Evolutionary conservation across 352 stramenopile genomes (phyloP), one percentile per base, ranked within the genome.

Genomic region (Globisporangium alternatum): DNA sequence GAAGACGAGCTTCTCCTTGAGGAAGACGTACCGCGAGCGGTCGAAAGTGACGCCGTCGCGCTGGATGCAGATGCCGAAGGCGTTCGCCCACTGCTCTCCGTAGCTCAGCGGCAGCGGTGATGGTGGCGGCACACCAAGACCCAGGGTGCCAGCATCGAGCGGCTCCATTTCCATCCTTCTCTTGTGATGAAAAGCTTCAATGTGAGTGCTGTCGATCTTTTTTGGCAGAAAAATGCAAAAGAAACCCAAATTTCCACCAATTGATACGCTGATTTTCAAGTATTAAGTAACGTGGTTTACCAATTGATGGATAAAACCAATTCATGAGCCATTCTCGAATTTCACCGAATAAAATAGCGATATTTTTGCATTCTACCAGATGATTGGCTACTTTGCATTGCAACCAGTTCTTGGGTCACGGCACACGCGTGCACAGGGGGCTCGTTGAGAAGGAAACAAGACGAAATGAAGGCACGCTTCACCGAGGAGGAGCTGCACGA

Each of bases 1-100:
- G 63, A 91, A 89, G 58, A 90, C 78, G 48, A 91, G 58, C 49
- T 78, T 69, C 57, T 83, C 67, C 67, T 89, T 88, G 53, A 91
- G 62, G 35, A 70, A 63, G 41, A 71, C 74, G 60, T 89, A 91
- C 15, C 83, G 80, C 57, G 65, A 39, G 19, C 83, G 75, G 57
- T 21, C 68, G 66, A 68, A 65, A 6, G 47, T 39, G 21, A 57
- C 28, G 31, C 55, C 19, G 43, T 57, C 39, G 70, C 71, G 30
- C 51, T 58, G 25, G 64, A 62, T 67, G 43, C 61, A 62, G 39
- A 82, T 44, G 7, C 74, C 74, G 22, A 80, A 66, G 7, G 67
- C 69, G 6, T 25, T 37, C 13, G 70, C 67, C 74, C 74, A 82
- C 37, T 65, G 37, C 70, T 79, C 69, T 19, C 71, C 74, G 47